Conservation (phyloP, 345 rosid genomes). For the Eutrema heterophyllum region DNA sequence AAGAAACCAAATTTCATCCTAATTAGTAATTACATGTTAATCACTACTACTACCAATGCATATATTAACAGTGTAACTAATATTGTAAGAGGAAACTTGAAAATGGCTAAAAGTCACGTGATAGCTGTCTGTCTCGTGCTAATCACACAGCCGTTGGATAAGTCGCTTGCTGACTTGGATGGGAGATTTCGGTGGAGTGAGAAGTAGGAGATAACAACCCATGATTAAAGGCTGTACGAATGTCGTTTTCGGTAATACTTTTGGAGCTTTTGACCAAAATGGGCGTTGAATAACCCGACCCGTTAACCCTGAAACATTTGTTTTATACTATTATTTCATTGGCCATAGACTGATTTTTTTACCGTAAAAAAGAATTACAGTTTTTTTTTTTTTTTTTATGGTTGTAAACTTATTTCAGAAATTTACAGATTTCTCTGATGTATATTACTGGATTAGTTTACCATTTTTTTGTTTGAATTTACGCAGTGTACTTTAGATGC, state of each 20-base stretch:
- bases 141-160: constrained; percentile 22
- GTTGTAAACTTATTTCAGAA: neutral
- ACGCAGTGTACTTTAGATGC: neutral
- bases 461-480: neutral
- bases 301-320: constrained; percentile 11
- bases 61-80: neutral
- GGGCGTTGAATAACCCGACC: constrained; percentile 42
- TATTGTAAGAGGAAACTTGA: neutral
- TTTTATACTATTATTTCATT: neutral
- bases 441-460: neutral
- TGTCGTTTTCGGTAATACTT: constrained; percentile 36
- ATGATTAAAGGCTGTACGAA: constrained; percentile 30
- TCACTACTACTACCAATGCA: constrained; percentile 7
- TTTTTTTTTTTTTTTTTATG: neutral
- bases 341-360: neutral
- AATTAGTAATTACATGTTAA: neutral
- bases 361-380: neutral
- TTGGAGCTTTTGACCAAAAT: constrained; percentile 29
- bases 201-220: constrained; percentile 10
- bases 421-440: neutral
- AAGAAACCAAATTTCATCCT: neutral
- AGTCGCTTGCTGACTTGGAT: constrained; percentile 12
- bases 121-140: constrained; percentile 8
- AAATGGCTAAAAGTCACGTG: constrained; percentile 21
- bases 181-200: constrained; percentile 14